Evolutionary conservation across 192 early-diverging fungal species (phyloP).

Genomic region (Powellomyces hirtus): DNA sequence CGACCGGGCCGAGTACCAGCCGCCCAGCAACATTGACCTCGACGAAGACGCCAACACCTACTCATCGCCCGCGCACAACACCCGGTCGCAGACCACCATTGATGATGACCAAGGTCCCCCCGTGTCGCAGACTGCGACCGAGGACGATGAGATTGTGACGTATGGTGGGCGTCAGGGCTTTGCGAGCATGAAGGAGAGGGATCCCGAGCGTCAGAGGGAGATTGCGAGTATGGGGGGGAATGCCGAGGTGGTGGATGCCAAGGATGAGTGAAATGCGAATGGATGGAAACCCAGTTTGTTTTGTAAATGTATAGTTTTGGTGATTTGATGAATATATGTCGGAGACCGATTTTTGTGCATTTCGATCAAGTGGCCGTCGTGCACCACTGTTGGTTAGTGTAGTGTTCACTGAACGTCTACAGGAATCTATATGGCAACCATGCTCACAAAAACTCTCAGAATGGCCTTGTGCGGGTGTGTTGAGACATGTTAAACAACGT

Average conservation of each 20-base stretch:
- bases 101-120: neutral
- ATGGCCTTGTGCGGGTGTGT: no score
- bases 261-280: no score
- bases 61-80: conserved; percentile 22
- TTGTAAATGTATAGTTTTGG: no score
- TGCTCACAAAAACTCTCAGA: no score
- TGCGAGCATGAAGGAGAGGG: conserved; percentile 31
- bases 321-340: no score
- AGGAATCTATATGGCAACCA: no score
- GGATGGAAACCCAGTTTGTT: no score
- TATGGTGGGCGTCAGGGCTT: conserved; percentile 29
- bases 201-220: conserved; percentile 37
- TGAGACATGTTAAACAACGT: no score
- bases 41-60: neutral
- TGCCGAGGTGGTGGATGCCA: neutral
- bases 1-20: neutral
- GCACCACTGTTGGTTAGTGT: no score
- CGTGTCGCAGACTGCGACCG: neutral
- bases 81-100: conserved; percentile 15
- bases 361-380: no score
- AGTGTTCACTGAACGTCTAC: no score
- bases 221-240: conserved; percentile 18
- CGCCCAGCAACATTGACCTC: neutral
- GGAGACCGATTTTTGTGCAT: no score
- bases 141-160: conserved; percentile 13